Evolutionary conservation across 2,329 filamentous ascomycete genomes (phyloP), one percentile per base, ranked within the genome.

Genomic region (Fusarium pilosicola): DNA sequence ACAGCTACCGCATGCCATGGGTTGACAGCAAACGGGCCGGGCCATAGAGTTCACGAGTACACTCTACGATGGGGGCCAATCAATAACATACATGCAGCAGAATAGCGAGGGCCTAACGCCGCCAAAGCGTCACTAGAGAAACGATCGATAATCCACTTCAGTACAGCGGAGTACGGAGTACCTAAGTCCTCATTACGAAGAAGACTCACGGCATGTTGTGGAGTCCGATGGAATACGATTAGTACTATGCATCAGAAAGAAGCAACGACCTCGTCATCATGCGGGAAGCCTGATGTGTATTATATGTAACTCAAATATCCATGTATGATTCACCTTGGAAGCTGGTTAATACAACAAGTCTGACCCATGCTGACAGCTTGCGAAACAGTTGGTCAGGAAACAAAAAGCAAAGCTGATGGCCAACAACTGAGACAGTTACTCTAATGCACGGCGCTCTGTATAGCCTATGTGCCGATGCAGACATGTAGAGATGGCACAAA

Each of bases 21-120:
- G 57, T 62, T 28, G 46, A 74, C 46, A 75, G 72, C 55, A 72
- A 76, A 74, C 73, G 74, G 73, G 65, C 73, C 73, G 71, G 68
- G 65, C 74, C 74, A 72, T 75, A 65, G 51, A 70, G 71, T 73
- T 73, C 65, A 59, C 56, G 68, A 58, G 34, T 41, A 71, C 70
- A 73, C 71, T 70, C 45, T 45, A 46, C 17, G 34, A 55, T n/a
- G 45, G 24, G 34, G 18, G 22, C 45, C 36, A 32, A 52, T 73
- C 61, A 71, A 34, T 44, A 39, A 13, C 22, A 44, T 41, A 24
- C 24, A 48, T 48, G 38, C 12, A 51, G 39, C 56, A 44, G 51
- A 32, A 65, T 44, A 22, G 42, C 32, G 42, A 36, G 24, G 22
- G 49, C 26, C 24, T 41, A 52, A 46, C 6, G 26, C 45, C 30